phyloP scores from a whole-genome alignment of 169 alveolate genomes.

The Eimeria maxima region DNA sequence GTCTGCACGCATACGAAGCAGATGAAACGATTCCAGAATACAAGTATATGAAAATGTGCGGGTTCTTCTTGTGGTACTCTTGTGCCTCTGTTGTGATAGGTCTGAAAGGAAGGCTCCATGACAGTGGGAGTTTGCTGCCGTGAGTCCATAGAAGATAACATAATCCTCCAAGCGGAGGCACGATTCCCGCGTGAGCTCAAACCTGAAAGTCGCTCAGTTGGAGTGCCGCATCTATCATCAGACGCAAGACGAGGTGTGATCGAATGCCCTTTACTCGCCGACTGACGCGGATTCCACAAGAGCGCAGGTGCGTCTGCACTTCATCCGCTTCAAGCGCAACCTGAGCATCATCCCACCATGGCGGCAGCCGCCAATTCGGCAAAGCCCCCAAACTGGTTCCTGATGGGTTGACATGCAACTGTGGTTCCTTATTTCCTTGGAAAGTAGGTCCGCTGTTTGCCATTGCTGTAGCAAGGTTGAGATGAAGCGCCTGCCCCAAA shows the following conservation, averaged over 20 bases:
- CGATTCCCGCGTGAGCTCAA: background rate
- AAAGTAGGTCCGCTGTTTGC: background rate
- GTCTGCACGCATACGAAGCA: conserved; percentile 11
- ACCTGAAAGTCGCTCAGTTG: conserved; percentile 34
- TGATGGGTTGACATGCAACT: background rate
- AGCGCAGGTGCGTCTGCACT: conserved; percentile 32
- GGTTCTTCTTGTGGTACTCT: too few relatives aligned
- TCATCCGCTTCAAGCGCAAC: conserved; percentile 17
- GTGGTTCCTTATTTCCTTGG: background rate
- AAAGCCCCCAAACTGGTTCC: background rate
- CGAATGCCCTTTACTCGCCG: conserved; percentile 66
- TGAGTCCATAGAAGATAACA: background rate
- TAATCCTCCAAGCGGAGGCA: background rate
- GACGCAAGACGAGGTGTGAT: conserved; percentile 45
- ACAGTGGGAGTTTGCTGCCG: background rate
- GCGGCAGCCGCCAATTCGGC: conserved; percentile 44
- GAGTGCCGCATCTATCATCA: conserved; percentile 70
- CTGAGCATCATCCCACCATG: conserved; percentile 64
- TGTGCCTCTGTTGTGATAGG: background rate
- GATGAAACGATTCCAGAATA: background rate
- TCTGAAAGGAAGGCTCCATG: background rate
- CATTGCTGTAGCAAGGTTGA: background rate
- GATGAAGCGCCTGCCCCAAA: background rate
- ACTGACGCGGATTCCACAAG: conserved; percentile 43
- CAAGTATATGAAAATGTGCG: background rate